These are phyloP conservation scores for Yueomyces sinensis DNA, from an alignment of 805 yeast genomes.

Conservation along the genomic window DNA sequence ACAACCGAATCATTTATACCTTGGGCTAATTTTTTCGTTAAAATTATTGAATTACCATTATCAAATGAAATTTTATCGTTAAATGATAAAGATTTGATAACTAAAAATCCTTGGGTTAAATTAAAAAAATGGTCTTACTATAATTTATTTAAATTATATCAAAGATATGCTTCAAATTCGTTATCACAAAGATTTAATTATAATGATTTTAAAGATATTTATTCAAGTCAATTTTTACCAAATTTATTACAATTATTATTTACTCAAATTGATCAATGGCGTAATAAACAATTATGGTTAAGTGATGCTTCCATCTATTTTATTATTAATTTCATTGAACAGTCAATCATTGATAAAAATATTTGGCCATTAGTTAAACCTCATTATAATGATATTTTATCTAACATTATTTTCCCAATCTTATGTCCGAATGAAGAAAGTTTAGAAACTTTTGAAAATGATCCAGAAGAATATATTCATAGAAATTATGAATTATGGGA, in stretches of 20 bases:
- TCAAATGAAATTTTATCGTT: slow-evolving; percentile 25
- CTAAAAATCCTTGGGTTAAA: slow-evolving; percentile 55
- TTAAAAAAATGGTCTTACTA: slow-evolving; percentile 84
- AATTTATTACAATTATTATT: slow-evolving; percentile 54
- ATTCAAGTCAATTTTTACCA: slow-evolving; percentile 51
- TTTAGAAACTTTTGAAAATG: slow-evolving; percentile 66
- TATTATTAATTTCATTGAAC: slow-evolving; percentile 50
- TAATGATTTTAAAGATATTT: slow-evolving; percentile 44
- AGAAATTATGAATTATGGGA: slow-evolving; percentile 51
- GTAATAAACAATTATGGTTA: slow-evolving; percentile 52
- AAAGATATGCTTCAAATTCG: slow-evolving; percentile 49
- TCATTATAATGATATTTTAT: slow-evolving; percentile 47
- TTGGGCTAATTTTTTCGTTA: slow-evolving; percentile 73
- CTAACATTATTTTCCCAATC: slow-evolving; percentile 64
- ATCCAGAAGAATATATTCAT: slow-evolving; percentile 81
- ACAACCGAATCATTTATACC: slow-evolving; percentile 34
- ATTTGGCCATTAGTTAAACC: slow-evolving; percentile 61
- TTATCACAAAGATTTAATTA: slow-evolving; percentile 38
- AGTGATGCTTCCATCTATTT: slow-evolving; percentile 51
- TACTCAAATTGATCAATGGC: slow-evolving; percentile 62
- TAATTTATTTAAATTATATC: slow-evolving; percentile 57
- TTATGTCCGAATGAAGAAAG: slow-evolving; percentile 56
- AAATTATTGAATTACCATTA: slow-evolving; percentile 46
- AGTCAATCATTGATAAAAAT: slow-evolving; percentile 40
- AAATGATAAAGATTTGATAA: slow-evolving; percentile 36